phyloP scores from a whole-genome alignment of 2,329 filamentous ascomycete species.

The Chaetomiaceae sp. region DNA sequence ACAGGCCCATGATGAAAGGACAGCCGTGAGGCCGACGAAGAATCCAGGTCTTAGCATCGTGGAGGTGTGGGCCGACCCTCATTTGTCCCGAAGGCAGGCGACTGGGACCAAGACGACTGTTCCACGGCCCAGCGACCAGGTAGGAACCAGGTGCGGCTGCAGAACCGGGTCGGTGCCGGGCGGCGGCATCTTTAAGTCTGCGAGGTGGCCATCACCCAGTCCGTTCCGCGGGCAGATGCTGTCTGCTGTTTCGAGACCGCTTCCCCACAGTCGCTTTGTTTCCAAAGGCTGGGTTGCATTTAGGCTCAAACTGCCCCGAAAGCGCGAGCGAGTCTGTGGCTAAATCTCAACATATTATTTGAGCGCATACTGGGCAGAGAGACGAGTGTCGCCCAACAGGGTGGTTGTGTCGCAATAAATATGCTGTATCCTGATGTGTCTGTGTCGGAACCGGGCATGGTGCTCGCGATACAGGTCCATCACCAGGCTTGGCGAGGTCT shows the following conservation, averaged over 20 bases:
- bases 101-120: not conserved
- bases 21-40: not conserved
- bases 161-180: not conserved
- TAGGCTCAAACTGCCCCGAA: constrained; percentile 18
- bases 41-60: constrained; percentile 5
- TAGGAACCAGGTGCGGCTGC: constrained; percentile 12
- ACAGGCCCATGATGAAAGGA: constrained; percentile 14
- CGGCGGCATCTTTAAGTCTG: constrained; percentile 9
- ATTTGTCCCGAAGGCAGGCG: not conserved
- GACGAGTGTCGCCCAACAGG: not conserved
- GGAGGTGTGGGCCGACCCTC: not conserved
- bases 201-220: not conserved
- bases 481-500: constrained; percentile 7
- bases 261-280: constrained; percentile 19
- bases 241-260: not conserved
- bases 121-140: constrained; percentile 13
- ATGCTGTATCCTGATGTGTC: not conserved
- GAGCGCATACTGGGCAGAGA: constrained; percentile 4
- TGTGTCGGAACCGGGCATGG: not conserved
- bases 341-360: constrained; percentile 18
- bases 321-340: constrained; percentile 4
- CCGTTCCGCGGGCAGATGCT: not conserved
- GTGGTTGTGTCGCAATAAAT: constrained; percentile 10
- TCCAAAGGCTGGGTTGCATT: constrained; percentile 16
- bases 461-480: not conserved